A percentile compares a stretch with the other conserved stretches of the same genome.
These are phyloP conservation scores for Tolypocladium pustulatum DNA, from an alignment of 2,329 filamentous ascomycete species.

Conservation along the genomic window DNA sequence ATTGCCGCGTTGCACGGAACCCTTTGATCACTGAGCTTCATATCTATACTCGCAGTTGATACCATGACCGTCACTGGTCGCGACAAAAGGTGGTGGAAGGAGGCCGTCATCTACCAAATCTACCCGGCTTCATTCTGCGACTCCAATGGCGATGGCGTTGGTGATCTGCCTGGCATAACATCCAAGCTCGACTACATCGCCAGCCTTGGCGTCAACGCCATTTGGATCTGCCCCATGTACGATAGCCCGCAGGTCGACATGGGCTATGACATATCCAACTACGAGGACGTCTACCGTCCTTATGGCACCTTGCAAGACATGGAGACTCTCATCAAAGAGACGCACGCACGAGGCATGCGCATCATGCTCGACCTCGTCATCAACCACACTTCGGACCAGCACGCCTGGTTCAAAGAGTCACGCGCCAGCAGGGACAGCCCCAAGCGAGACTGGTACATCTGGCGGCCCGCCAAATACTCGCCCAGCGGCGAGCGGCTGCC, in stretches of 20 bases:
- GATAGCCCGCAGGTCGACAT: constrained; percentile 56
- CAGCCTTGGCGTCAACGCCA: constrained; percentile 48
- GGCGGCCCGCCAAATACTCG: constrained; percentile 40
- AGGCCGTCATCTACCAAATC: constrained; percentile 47
- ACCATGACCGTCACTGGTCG: constrained; percentile 13
- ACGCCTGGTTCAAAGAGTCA: constrained; percentile 62
- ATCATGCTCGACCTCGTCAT: constrained; percentile 67
- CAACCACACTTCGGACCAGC: constrained; percentile 66
- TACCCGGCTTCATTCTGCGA: constrained; percentile 49
- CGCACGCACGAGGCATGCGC: constrained; percentile 54
- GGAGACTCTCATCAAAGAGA: constrained; percentile 47
- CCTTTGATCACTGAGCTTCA: neutral
- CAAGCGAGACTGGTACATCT: constrained; percentile 62
- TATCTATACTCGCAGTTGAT: neutral
- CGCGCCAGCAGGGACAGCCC: constrained; percentile 48
- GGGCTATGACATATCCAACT: constrained; percentile 62
- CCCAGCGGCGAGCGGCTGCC: constrained; percentile 51
- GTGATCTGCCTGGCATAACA: constrained; percentile 53
- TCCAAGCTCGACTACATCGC: constrained; percentile 52
- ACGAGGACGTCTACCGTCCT: constrained; percentile 51
- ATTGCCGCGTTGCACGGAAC: too few species aligned
- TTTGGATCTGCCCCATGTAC: constrained; percentile 60
- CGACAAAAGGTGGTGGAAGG: constrained; percentile 41
- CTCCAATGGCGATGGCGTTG: constrained; percentile 47
- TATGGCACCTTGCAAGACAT: constrained; percentile 60